Conservation (phyloP, 2,329 filamentous ascomycete species). For the Talaromyces verruculosus region DNA sequence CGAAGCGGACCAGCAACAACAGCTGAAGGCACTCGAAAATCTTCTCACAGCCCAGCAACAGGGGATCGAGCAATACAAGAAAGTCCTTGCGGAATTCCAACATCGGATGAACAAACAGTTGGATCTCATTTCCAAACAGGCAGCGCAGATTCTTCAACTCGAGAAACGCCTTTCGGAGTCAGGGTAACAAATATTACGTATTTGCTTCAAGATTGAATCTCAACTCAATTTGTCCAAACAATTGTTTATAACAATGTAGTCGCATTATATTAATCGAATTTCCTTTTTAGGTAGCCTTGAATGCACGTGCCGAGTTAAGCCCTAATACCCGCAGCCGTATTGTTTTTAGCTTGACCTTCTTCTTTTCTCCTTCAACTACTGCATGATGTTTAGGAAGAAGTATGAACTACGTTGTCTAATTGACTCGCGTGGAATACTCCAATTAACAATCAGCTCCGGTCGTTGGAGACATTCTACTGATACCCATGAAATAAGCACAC, state of each 20-base stretch:
- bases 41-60: too few species aligned
- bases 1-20: too few species aligned
- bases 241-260: background rate
- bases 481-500: background rate
- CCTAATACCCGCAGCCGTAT: background rate
- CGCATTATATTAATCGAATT: background rate
- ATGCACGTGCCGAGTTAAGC: slow-evolving; percentile 6
- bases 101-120: too few species aligned
- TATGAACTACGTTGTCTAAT: background rate
- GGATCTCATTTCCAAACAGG: too few species aligned
- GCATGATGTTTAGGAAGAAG: background rate
- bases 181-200: background rate
- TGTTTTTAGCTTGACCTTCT: background rate
- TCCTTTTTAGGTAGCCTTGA: background rate
- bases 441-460: background rate
- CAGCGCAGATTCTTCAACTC: too few species aligned
- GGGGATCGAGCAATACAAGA: too few species aligned
- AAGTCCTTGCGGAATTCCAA: too few species aligned
- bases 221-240: background rate
- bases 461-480: background rate
- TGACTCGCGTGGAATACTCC: background rate
- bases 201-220: background rate
- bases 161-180: too few species aligned
- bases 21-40: too few species aligned
- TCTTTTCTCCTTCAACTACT: background rate